Base-by-base conservation (phyloP, 2,329 filamentous ascomycete species). In the Ophiocordyceps camponoti-rufipedis region DNA sequence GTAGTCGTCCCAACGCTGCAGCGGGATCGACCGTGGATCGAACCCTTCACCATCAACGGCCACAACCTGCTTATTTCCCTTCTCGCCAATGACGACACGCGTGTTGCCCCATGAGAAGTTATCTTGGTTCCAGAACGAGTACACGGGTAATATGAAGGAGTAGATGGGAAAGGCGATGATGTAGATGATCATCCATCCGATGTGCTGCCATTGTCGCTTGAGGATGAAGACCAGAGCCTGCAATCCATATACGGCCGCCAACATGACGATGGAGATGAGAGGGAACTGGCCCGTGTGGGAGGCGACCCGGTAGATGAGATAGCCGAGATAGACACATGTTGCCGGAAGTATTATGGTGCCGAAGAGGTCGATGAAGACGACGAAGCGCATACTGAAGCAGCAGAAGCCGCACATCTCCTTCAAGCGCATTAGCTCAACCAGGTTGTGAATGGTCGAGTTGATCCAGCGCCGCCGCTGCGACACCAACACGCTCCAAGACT, bases 71-170 rank as follows among this genome's bases (percentile, higher is more conserved):
- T 95, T 89, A 61, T 86, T 82, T 51, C 91, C 91, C 62, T 82
- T 81, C 61, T 98, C 91, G 60, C 91, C 91, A 8, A 85, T 91
- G 51, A 98, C 87, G 47, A 98, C 78, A 78, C 91, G 89, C 39
- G 91, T 98, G 65, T 95, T 98, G 66, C 91, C 91, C 91, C 91
- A 98, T 55, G 83, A 85, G 75, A 98, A 98, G 67, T 98, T 91
- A 62, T 98, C 91, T 91, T 96, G 96, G 67, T 95, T 77, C 91
- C 91, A 98, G 75, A 98, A 98, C 43, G 89, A 74, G 62, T 96
- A 96, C 29, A 98, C 67, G 1, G 91, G 91, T 42, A 98, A 73
- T 47, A 75, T 87, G 50, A 94, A 86, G 41, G 85, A 81, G 71
- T 94, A 98, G 51, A 98, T 76, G 1, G 89, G 89, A 49, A 94